Base-by-base conservation (phyloP, 331 rosid genomes). In the Malus hybrid region DNA sequence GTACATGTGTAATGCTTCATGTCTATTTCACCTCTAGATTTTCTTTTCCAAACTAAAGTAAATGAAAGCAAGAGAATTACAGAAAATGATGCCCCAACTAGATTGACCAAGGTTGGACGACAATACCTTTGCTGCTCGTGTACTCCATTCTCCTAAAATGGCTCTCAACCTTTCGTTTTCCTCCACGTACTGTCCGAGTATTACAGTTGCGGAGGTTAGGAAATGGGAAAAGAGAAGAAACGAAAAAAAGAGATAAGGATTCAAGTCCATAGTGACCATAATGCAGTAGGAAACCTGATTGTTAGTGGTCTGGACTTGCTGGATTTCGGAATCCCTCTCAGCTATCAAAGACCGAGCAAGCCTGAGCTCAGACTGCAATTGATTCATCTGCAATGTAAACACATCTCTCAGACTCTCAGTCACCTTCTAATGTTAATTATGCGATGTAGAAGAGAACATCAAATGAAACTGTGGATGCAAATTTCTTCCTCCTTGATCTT, bases 91-190 rank as follows among this genome's bases (percentile, higher is more conserved):
- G 20, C 67, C 34, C 66, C 44, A 61, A 74, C 10, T 39, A 29
- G 46, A 28, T 52, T 46, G 36, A 11, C 42, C 14, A 44, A 69
- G 8, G 65, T 33, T 68, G 10, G 59, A 31, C 52, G 65, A 39
- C 54, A 67, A 71, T 89, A 95, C 99, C 97, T 92, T 95, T 22
- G 99, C 97, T 24, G 99, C 97, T 24, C 96, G 85, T 39, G 91
- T 85, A 83, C 99, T 92, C 97, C 99, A 95, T 82, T 95, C 99
- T 73, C 93, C 97, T 77, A 95, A 81, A 77, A 95, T 95, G 56
- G 97, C 97, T 83, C 99, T 84, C 10, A 92, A 83, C 75, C 99
- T 89, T 81, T 95, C 99, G 52, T 95, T 95, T 85, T 95, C 99
- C 83, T 92, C 97, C n/a, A 95, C 96, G 59, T 92, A 92, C 99